These are phyloP conservation scores for Jatropha curcas DNA, from an alignment of 345 rosid genomes.

Conservation along the genomic window DNA sequence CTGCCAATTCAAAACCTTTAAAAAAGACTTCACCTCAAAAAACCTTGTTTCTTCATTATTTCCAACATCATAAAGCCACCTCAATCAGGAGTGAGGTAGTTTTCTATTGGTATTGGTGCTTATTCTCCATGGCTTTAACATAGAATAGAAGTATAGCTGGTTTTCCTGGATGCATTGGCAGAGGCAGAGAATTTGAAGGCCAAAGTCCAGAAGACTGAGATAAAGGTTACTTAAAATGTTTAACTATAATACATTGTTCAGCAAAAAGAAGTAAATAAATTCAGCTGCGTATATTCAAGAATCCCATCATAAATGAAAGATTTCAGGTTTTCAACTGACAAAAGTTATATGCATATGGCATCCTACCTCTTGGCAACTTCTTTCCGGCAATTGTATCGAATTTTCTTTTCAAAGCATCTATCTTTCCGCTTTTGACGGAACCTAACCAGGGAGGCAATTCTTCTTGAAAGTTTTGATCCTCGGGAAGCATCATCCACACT, in stretches of 20 bases:
- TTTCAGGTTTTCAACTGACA: background rate
- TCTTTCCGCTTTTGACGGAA: slow-evolving; percentile 52
- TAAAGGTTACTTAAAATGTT: background rate
- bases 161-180: background rate
- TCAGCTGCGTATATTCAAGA: background rate
- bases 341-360: background rate
- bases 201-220: background rate
- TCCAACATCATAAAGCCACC: background rate
- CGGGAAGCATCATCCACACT: slow-evolving; percentile 33
- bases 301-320: background rate
- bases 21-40: background rate
- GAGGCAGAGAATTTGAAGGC: background rate
- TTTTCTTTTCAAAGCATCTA: slow-evolving; percentile 50
- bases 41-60: background rate
- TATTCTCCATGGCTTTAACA: background rate
- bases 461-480: slow-evolving; percentile 40
- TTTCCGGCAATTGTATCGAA: slow-evolving; percentile 40
- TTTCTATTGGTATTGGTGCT: background rate
- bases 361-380: slow-evolving; percentile 49
- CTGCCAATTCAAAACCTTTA: too few species aligned
- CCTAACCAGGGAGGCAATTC: slow-evolving; percentile 44
- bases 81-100: background rate
- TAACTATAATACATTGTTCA: background rate
- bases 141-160: background rate
- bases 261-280: background rate